Evolutionary conservation across 2,329 filamentous ascomycete genomes (phyloP).

Genomic region (Fusarium ramigenum): DNA sequence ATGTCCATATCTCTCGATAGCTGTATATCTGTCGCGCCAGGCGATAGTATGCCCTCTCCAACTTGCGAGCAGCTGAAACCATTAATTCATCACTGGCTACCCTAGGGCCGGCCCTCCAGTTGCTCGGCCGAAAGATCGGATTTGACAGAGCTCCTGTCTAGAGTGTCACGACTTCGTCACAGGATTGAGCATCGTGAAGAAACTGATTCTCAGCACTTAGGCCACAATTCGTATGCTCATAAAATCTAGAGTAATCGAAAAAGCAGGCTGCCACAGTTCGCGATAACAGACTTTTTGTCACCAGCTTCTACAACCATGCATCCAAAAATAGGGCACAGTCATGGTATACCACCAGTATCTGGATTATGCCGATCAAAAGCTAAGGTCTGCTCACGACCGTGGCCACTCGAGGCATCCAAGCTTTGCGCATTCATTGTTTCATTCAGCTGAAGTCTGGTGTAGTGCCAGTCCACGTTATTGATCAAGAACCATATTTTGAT

Average conservation of each 20-base stretch:
- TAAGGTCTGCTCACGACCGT: not conserved
- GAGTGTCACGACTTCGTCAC: too few species aligned
- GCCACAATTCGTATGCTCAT: accelerated
- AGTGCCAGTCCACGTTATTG: too few species aligned
- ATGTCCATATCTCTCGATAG: not conserved
- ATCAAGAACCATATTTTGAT: too few species aligned
- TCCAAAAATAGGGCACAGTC: not conserved
- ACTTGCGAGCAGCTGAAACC: not conserved
- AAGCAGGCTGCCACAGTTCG: too few species aligned
- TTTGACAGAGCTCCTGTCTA: too few species aligned
- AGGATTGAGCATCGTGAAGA: not conserved
- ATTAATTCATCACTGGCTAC: not conserved
- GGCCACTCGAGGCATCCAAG: not conserved
- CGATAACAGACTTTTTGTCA: not conserved
- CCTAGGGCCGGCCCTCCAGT: not conserved
- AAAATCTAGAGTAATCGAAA: not conserved
- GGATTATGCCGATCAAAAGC: too few species aligned
- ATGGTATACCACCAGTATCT: not conserved
- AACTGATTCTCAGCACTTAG: accelerated
- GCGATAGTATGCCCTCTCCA: not conserved
- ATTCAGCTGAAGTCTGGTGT: too few species aligned
- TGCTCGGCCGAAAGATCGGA: not conserved
- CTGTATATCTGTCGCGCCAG: not conserved
- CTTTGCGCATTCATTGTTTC: too few species aligned
- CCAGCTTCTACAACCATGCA: not conserved